These are phyloP conservation scores for Diplodia corticola DNA, from an alignment of 2,329 filamentous ascomycete genomes.

Conservation along the genomic window DNA sequence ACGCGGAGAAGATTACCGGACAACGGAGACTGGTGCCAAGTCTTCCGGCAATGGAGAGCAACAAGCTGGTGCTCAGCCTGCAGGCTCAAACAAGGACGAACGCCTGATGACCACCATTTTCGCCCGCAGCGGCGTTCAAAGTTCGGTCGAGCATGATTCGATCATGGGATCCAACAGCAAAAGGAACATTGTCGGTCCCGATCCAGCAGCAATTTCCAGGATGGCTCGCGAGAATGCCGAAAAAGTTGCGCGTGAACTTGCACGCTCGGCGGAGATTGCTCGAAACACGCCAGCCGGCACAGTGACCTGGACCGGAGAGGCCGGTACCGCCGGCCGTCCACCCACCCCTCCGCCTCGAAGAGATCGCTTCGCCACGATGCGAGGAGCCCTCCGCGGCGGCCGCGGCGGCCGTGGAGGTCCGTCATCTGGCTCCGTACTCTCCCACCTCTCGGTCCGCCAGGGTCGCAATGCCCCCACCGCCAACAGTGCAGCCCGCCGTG, in stretches of 20 bases:
- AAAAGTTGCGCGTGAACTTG: conserved; percentile 73
- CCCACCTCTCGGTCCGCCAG: conserved; percentile 47
- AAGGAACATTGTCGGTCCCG: conserved; percentile 68
- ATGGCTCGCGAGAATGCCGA: conserved; percentile 80
- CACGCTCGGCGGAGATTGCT: conserved; percentile 71
- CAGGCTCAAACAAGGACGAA: conserved; percentile 44
- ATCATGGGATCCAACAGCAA: conserved; percentile 62
- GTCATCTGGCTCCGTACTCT: conserved; percentile 45
- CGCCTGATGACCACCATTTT: conserved; percentile 89
- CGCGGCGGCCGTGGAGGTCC: conserved; percentile 41
- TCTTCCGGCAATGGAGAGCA: conserved; percentile 27
- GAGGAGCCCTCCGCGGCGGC: conserved; percentile 27
- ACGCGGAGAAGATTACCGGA: conserved; percentile 46
- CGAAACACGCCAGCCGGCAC: conserved; percentile 74
- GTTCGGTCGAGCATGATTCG: conserved; percentile 89
- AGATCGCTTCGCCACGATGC: conserved; percentile 47
- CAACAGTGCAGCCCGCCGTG: neutral
- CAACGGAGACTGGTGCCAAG: conserved; percentile 13
- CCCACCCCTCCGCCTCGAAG: conserved; percentile 45
- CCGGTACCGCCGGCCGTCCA: conserved; percentile 74
- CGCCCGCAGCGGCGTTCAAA: conserved; percentile 79
- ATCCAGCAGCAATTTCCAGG: conserved; percentile 74
- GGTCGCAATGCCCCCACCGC: conserved; percentile 27
- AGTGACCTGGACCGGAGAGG: conserved; percentile 89
- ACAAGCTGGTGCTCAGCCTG: conserved; percentile 21